Conservation (phyloP, 2,329 filamentous ascomycete species). For the Aspergillus ruber region DNA sequence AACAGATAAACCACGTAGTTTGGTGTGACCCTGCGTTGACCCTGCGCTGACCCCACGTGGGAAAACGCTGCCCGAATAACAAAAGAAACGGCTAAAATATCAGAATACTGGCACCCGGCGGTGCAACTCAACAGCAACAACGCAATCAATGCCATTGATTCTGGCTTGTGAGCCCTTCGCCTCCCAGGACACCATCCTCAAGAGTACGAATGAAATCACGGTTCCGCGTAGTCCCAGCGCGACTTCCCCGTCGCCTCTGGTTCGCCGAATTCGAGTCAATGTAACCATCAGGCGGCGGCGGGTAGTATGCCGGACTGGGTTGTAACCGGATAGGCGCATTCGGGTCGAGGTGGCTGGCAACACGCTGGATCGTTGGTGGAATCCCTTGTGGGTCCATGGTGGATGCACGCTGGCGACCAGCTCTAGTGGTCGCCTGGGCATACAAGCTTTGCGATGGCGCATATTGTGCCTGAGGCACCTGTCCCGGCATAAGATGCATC, state of each 20-base stretch:
- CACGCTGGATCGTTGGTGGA: constrained; percentile 83
- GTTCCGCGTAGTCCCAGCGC: constrained; percentile 53
- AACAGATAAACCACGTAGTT: constrained; percentile 9
- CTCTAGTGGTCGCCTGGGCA: constrained; percentile 67
- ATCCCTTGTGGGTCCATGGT: constrained; percentile 97
- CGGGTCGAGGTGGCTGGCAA: constrained; percentile 92
- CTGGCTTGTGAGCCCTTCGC: constrained; percentile 77
- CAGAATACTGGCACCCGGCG: constrained; percentile 6
- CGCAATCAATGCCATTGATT: constrained; percentile 63
- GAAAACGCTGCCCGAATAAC: constrained; percentile 11
- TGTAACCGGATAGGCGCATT: constrained; percentile 90
- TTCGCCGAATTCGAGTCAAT: constrained; percentile 58
- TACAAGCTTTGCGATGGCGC: constrained; percentile 66
- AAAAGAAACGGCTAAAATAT: constrained; percentile 10
- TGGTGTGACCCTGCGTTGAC: constrained; percentile 10
- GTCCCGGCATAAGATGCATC: constrained; percentile 63
- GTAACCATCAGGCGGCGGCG: constrained; percentile 79
- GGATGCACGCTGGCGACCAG: constrained; percentile 78
- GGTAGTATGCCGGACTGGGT: constrained; percentile 94
- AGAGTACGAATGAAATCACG: constrained; percentile 91
- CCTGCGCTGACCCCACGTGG: constrained; percentile 7
- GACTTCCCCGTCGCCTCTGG: constrained; percentile 68
- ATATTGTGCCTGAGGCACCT: constrained; percentile 62
- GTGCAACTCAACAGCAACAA: constrained; percentile 3
- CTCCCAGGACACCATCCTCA: constrained; percentile 78